Base-by-base conservation (phyloP, 768 basidiomycete genomes). In the Lactarius deliciosus region DNA sequence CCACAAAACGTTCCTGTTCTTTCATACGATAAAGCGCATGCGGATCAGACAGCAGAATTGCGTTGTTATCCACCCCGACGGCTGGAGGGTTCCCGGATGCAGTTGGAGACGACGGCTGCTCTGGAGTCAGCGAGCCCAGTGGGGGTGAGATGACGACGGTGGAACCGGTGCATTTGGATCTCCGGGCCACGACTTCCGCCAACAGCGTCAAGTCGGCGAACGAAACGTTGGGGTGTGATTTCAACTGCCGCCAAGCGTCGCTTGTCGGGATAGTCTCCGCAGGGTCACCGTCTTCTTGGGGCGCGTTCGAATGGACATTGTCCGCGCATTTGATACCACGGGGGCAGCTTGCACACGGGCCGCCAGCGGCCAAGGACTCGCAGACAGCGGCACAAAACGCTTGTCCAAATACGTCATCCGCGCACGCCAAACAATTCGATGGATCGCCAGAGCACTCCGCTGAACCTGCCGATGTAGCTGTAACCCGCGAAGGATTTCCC, bases 151-250 rank as follows among this genome's bases (percentile, higher is more conserved):
- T 79, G 54, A 85, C 80, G 45, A 91, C 81, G 45, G 81, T 81
- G 18, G 92, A 88, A 20, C 91, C 91, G 1, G 81, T 83, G 73
- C 92, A 94, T 74, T 84, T 87, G 53, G 92, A 88, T 60, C 89
- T 82, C 63, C 92, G 90, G 9, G 91, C 88, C 50, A 96, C 93
- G 50, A 96, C 94, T 60, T 93, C 92, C 3, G 94, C 94, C 54
- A 96, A 83, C 61, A 96, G 81, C 2, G 86, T 78, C 61, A 96
- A 80, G 77, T 96, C 92, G 16, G 91, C 85, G 74, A 94, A 94
- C 36, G 87, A 85, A 61, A 91, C 88, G 71, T 94, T 95, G 2
- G 94, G 94, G 76, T 96, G 94, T 13, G 86, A 85, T 77, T 94
- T 94, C 68, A 96, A 81, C 70, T 87, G 87, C 34, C 84, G 85